These are phyloP conservation scores for Aspergillus viridinutans DNA, from an alignment of 2,329 filamentous ascomycete genomes.

Conservation along the genomic window DNA sequence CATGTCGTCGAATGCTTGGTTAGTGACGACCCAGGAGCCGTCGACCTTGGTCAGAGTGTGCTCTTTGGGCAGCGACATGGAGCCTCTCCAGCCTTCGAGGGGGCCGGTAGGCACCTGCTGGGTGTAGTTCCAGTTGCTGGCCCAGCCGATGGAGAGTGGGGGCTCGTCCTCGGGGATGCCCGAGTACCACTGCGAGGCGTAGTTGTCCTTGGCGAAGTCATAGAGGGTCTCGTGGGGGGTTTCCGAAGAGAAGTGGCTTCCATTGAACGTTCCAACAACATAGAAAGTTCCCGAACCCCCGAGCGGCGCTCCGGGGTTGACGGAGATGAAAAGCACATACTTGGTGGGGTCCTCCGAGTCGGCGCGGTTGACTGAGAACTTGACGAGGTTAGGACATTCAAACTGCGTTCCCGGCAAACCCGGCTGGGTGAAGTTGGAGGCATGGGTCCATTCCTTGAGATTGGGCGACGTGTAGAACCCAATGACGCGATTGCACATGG, in stretches of 20 bases:
- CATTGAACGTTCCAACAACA: conserved; percentile 40
- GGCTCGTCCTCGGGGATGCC: conserved; percentile 37
- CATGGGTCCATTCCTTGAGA: conserved; percentile 55
- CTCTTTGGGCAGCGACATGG: conserved; percentile 50
- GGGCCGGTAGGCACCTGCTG: conserved; percentile 51
- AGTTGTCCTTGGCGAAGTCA: conserved; percentile 32
- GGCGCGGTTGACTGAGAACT: conserved; percentile 45
- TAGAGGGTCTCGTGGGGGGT: conserved; percentile 18
- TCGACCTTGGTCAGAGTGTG: conserved; percentile 52
- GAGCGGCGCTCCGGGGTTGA: conserved; percentile 34
- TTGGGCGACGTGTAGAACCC: conserved; percentile 60
- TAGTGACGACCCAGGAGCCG: conserved; percentile 49
- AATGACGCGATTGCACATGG: conserved; percentile 41
- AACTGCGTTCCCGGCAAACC: conserved; percentile 55
- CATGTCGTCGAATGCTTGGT: conserved; percentile 47
- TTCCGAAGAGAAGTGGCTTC: conserved; percentile 50
- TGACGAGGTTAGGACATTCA: conserved; percentile 61
- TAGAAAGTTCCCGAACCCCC: conserved; percentile 48
- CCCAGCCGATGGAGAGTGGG: conserved; percentile 53
- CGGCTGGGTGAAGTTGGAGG: conserved; percentile 55
- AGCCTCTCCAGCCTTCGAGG: conserved; percentile 50
- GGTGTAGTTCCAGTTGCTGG: conserved; percentile 58
- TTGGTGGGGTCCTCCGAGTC: conserved; percentile 6
- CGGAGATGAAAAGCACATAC: conserved; percentile 25
- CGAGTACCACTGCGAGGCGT: conserved; percentile 55